Percentiles rank a stretch among this genome's conserved stretches.
Evolutionary conservation across 441 rosid species (phyloP).

Genomic region (Pelargonium australe): DNA sequence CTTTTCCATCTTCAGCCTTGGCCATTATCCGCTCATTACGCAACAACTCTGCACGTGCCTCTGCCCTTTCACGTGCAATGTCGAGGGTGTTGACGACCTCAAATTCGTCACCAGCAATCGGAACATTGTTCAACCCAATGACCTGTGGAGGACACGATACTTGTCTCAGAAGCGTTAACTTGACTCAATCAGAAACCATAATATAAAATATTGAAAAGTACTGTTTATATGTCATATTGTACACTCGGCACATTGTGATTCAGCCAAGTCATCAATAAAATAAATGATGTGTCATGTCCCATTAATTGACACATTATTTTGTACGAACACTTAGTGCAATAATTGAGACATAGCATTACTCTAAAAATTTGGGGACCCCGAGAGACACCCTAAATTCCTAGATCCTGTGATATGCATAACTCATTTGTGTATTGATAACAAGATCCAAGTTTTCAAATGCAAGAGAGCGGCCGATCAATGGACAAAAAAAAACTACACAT

Average conservation of each 20-base stretch:
- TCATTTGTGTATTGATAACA: background rate
- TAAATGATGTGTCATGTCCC: too few species aligned
- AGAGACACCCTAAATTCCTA: background rate
- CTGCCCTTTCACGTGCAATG: slow-evolving; percentile 82
- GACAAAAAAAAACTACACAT: background rate
- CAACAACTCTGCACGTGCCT: slow-evolving; percentile 55
- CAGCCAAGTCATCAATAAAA: too few species aligned
- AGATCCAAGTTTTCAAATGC: background rate
- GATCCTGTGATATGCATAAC: background rate
- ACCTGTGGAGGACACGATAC: slow-evolving; percentile 41
- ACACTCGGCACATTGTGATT: too few species aligned
- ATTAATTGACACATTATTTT: too few species aligned
- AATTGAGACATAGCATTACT: too few species aligned
- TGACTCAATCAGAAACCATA: background rate
- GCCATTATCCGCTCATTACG: slow-evolving; percentile 76
- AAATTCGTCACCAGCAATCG: slow-evolving; percentile 87
- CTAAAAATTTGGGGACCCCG: background rate
- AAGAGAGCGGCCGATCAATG: background rate
- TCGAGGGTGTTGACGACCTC: slow-evolving; percentile 79
- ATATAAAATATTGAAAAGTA: background rate
- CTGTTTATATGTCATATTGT: background rate
- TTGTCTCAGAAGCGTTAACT: background rate
- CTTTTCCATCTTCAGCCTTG: slow-evolving; percentile 92
- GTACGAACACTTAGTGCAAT: too few species aligned
- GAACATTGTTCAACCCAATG: slow-evolving; percentile 77